phyloP scores from a whole-genome alignment of 495 filamentous ascomycete species.

The Penicillium herquei region DNA sequence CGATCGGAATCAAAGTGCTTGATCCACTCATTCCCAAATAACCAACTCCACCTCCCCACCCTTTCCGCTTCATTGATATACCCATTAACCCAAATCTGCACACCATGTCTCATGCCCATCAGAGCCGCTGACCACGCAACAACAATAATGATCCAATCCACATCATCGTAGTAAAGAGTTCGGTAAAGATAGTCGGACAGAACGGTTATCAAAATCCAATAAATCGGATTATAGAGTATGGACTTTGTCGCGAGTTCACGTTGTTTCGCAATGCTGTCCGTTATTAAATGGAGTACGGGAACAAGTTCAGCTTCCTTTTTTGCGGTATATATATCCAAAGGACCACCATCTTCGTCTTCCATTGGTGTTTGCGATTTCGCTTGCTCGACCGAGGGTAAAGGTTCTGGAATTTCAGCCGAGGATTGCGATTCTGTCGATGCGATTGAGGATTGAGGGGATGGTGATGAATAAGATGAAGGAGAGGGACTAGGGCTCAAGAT shows the following conservation, averaged over 20 bases:
- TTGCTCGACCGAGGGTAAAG: no score
- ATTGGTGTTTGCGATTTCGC: not conserved
- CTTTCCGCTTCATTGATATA: slow-evolving; percentile 55
- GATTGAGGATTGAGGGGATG: not conserved
- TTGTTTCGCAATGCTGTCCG: slow-evolving; percentile 63
- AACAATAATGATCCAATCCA: slow-evolving; percentile 11
- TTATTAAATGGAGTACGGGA: slow-evolving; percentile 49
- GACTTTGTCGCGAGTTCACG: slow-evolving; percentile 51
- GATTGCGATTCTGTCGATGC: no score
- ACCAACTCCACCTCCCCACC: slow-evolving; percentile 46
- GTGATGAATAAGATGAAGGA: not conserved
- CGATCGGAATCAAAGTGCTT: not conserved
- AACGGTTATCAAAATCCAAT: slow-evolving; percentile 33
- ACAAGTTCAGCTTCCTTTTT: slow-evolving; percentile 35
- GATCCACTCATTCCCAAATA: slow-evolving; percentile 26
- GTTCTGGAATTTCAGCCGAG: not conserved
- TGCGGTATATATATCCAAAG: slow-evolving; percentile 16
- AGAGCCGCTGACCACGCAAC: slow-evolving; percentile 39
- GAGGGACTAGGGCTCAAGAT: not conserved
- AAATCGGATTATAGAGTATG: slow-evolving; percentile 53
- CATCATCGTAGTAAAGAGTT: slow-evolving; percentile 38
- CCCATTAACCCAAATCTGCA: slow-evolving; percentile 36
- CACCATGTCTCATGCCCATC: slow-evolving; percentile 42
- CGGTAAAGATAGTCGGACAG: slow-evolving; percentile 36
- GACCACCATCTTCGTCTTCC: not conserved